phyloP scores from a whole-genome alignment of 768 basidiomycete species.

The Suillus bovinus region DNA sequence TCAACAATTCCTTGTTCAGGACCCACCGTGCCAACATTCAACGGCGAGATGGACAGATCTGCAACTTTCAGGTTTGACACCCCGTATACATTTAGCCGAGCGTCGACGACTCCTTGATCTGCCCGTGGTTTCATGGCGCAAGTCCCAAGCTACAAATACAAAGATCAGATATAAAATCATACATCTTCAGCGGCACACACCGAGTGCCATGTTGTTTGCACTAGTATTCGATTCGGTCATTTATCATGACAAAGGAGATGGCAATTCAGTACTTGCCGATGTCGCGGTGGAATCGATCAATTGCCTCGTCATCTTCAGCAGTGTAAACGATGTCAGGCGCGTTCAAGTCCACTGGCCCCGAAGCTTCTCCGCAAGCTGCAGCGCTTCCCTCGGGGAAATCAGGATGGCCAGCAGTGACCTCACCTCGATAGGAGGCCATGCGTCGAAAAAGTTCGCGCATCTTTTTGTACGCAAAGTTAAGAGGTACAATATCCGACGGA shows the following conservation, averaged over 20 bases:
- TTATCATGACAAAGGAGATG: background rate
- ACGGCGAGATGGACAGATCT: slow-evolving; percentile 45
- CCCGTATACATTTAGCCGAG: slow-evolving; percentile 63
- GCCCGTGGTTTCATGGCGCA: slow-evolving; percentile 67
- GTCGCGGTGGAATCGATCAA: slow-evolving; percentile 28
- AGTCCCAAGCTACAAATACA: slow-evolving; percentile 50
- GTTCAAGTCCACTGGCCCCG: slow-evolving; percentile 24
- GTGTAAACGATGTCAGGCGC: slow-evolving; percentile 34
- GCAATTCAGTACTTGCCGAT: slow-evolving; percentile 14
- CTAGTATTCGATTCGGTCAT: slow-evolving; percentile 14
- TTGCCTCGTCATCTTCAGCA: slow-evolving; percentile 35
- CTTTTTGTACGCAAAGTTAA: slow-evolving; percentile 30
- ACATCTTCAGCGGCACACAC: slow-evolving; percentile 15
- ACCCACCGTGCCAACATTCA: slow-evolving; percentile 37
- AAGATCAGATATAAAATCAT: background rate
- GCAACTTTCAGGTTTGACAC: slow-evolving; percentile 58
- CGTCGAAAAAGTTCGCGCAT: slow-evolving; percentile 31
- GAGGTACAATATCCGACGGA: slow-evolving; percentile 24
- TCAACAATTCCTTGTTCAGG: background rate
- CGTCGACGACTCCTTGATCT: slow-evolving; percentile 61
- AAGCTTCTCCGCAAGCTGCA: slow-evolving; percentile 25
- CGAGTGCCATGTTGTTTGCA: slow-evolving; percentile 34
- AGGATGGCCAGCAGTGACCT: slow-evolving; percentile 26
- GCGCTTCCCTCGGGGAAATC: slow-evolving; percentile 26
- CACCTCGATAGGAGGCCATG: slow-evolving; percentile 47